phyloP scores from a whole-genome alignment of 1,139 yeast species.

The Zygoascus hellenicus region DNA sequence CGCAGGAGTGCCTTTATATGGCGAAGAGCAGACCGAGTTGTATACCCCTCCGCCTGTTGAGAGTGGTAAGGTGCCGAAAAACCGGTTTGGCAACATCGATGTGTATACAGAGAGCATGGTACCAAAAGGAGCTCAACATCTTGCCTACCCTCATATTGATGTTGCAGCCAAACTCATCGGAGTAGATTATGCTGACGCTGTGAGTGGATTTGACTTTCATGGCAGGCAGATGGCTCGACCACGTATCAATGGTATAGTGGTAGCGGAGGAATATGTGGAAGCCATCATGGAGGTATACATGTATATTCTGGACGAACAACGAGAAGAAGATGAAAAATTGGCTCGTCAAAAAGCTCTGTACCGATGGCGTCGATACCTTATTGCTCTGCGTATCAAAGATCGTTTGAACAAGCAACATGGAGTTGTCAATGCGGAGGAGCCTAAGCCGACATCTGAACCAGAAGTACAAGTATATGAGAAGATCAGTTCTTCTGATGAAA shows the following conservation, averaged over 20 bases:
- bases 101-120: conserved; percentile 65
- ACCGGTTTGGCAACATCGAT: conserved; percentile 72
- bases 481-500: too few species aligned
- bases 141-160: conserved; percentile 50
- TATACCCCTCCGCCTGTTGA: conserved; percentile 47
- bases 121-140: conserved; percentile 71
- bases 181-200: conserved; percentile 82
- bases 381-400: conserved; percentile 65
- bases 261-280: conserved; percentile 57
- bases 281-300: conserved; percentile 58
- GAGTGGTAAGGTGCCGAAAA: conserved; percentile 58
- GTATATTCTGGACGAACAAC: conserved; percentile 50
- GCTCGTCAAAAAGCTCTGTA: conserved; percentile 50
- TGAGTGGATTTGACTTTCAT: conserved; percentile 74
- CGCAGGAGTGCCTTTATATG: conserved; percentile 48
- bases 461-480: too few species aligned
- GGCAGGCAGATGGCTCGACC: conserved; percentile 50
- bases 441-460: too few species aligned
- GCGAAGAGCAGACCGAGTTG: conserved; percentile 61
- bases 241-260: conserved; percentile 68
- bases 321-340: conserved; percentile 42
- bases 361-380: conserved; percentile 68
- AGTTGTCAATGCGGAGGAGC: conserved; percentile 28
- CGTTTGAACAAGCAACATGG: conserved; percentile 68
- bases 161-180: conserved; percentile 66